Base-by-base conservation (phyloP, 768 basidiomycete genomes). In the Tylopilus vinaceipallidus region DNA sequence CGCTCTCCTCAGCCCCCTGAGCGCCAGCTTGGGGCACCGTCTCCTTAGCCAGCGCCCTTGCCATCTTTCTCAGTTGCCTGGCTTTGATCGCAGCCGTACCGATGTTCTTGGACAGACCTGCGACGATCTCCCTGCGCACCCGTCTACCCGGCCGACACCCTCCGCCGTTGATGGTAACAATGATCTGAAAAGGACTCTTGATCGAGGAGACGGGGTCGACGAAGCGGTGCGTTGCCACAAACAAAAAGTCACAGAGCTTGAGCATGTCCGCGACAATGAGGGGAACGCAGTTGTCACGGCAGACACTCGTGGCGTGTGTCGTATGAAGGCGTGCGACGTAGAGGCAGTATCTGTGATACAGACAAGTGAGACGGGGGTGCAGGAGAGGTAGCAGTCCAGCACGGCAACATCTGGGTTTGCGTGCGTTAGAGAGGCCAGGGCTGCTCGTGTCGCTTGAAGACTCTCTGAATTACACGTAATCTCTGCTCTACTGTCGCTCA, bases 211-310 rank as follows among this genome's bases (percentile, higher is more conserved):
- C 58, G 3, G 75, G 58, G 61, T 83, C 79, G 8, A 75, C 64
- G 60, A 97, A 93, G 3, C 95, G 86, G 56, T 98, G 91, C 0
- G 87, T 81, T 1, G 94, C 81, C 0, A 87, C 78, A 70, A 97
- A 93, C 0, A 88, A 84, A 63, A 91, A 98, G 65, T 97, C 93
- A 66, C 91, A 95, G 34, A 95, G 75, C 13, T 81, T 75, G 2
- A 91, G 88, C 61, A 87, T 81, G 66, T 98, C 95, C 1, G 93
- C 82, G n/a, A 87, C 79, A 60, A 95, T 98, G 56, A 93, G 75
- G 2, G 83, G 86, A 49, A 95, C 83, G 46, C 81, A 77, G 23
- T 78, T 76, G 1, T 69, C 52, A 27, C 66, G 73, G 58, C 87
- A 88, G 3, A 82, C 61, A 14, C 64, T 58, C 46, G 83, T 78